phyloP scores from a whole-genome alignment of 768 basidiomycete genomes.

The Boletus coccyginus region DNA sequence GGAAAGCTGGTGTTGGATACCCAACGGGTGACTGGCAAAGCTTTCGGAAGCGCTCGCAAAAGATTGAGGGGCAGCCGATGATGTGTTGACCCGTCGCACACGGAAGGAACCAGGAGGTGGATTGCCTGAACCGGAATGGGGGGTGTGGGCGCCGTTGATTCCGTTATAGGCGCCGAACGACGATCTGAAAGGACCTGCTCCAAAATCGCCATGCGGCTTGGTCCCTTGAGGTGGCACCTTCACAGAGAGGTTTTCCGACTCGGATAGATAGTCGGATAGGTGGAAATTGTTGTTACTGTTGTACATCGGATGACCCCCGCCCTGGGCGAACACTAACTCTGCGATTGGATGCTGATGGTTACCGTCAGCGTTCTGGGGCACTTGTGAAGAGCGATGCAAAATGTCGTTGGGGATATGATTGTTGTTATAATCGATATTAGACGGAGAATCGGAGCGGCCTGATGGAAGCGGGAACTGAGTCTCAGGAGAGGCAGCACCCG shows the following conservation, averaged over 20 bases:
- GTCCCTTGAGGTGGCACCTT: constrained; percentile 30
- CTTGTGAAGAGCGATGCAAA: constrained; percentile 25
- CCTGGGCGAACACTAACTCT: constrained; percentile 31
- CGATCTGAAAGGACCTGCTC: constrained; percentile 35
- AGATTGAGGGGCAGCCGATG: constrained; percentile 27
- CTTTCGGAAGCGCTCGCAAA: constrained; percentile 24
- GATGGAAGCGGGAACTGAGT: constrained; percentile 49
- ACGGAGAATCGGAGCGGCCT: constrained; percentile 52
- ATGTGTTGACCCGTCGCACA: constrained; percentile 33
- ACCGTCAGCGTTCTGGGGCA: constrained; percentile 25
- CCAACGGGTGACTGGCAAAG: constrained; percentile 25
- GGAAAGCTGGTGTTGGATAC: constrained; percentile 33
- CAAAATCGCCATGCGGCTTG: constrained; percentile 35
- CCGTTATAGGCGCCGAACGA: constrained; percentile 35
- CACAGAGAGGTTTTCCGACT: constrained; percentile 32
- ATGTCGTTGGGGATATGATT: constrained; percentile 37
- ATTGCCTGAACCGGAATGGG: constrained; percentile 27
- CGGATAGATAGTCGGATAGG: constrained; percentile 34
- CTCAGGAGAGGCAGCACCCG: constrained; percentile 48
- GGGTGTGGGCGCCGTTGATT: constrained; percentile 22
- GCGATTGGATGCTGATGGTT: constrained; percentile 34
- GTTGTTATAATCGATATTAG: constrained; percentile 37
- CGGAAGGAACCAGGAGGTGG: constrained; percentile 35
- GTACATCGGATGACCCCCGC: constrained; percentile 38
- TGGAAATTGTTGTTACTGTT: constrained; percentile 37